Evolutionary conservation across 1,139 yeast species (phyloP).

Genomic region (Torulaspora globosa): DNA sequence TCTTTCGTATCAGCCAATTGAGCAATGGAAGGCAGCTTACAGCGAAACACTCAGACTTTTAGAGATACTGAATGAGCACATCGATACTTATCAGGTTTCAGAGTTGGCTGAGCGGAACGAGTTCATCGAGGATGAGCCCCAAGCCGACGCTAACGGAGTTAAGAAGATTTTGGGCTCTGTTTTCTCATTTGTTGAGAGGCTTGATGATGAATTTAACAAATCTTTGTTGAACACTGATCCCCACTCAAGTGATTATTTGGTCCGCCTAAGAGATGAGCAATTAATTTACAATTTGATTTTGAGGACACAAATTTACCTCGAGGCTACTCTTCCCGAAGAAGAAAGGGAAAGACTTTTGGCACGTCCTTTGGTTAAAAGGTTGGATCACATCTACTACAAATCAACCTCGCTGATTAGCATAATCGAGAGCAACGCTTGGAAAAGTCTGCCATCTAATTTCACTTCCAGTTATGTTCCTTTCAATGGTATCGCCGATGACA

Average conservation of each 20-base stretch:
- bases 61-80: conserved; percentile 61
- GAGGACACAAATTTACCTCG: conserved; percentile 83
- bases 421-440: conserved; percentile 73
- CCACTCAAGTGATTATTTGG: conserved; percentile 90
- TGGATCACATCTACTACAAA: conserved; percentile 92
- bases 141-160: conserved; percentile 60
- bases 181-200: conserved; percentile 81
- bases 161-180: conserved; percentile 78
- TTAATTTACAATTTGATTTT: conserved; percentile 70
- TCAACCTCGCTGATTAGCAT: conserved; percentile 69
- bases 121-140: conserved; percentile 75
- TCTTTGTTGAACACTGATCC: conserved; percentile 89
- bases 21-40: conserved; percentile 74
- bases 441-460: conserved; percentile 39
- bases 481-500: conserved; percentile 33
- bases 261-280: conserved; percentile 84
- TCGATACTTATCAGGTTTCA: conserved; percentile 58
- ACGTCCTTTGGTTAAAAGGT: conserved; percentile 75
- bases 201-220: conserved; percentile 90
- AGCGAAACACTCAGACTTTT: conserved; percentile 61
- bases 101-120: conserved; percentile 78
- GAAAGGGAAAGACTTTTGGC: conserved; percentile 60
- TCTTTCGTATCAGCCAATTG: conserved; percentile 70
- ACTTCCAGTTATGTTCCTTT: conserved; percentile 30
- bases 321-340: conserved; percentile 51